These are phyloP conservation scores for Paecilomyces sp. DNA, from an alignment of 2,329 filamentous ascomycete genomes.

Conservation along the genomic window DNA sequence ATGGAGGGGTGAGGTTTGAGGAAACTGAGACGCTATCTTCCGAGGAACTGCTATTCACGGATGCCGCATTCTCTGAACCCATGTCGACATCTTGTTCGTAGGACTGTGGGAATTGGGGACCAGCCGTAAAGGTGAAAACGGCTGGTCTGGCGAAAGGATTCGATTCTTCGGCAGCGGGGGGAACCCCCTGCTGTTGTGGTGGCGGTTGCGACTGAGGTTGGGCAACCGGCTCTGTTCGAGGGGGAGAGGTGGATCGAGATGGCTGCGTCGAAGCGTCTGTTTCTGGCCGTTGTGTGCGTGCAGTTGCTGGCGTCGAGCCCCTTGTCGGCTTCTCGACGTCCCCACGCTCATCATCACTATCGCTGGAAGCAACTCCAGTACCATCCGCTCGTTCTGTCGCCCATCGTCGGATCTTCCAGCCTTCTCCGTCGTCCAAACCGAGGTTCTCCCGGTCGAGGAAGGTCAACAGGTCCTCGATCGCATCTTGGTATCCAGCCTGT, in stretches of 20 bases:
- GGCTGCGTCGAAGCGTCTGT: slow-evolving; percentile 18
- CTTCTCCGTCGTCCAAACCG: slow-evolving; percentile 73
- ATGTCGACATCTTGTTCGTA: slow-evolving; percentile 37
- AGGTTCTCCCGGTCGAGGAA: slow-evolving; percentile 80
- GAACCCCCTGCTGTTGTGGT: slow-evolving; percentile 6
- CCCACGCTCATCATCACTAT: slow-evolving; percentile 38
- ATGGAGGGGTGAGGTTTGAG: slow-evolving; percentile 11
- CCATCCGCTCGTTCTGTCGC: slow-evolving; percentile 42
- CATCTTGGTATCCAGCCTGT: slow-evolving; percentile 84
- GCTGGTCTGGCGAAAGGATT: slow-evolving; percentile 21
- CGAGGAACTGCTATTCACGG: slow-evolving; percentile 17
- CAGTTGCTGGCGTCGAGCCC: slow-evolving; percentile 26
- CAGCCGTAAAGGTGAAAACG: slow-evolving; percentile 38
- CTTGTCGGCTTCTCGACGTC: slow-evolving; percentile 30
- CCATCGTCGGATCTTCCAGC: slow-evolving; percentile 58
- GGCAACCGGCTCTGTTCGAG: slow-evolving; percentile 17
- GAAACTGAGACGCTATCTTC: slow-evolving; percentile 11
- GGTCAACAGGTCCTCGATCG: slow-evolving; percentile 77
- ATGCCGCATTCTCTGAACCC: slow-evolving; percentile 29
- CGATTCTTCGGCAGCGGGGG: slow-evolving; percentile 14
- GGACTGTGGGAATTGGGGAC: slow-evolving; percentile 29
- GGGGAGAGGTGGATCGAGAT: slow-evolving; percentile 21
- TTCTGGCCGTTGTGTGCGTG: slow-evolving; percentile 25
- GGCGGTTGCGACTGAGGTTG: slow-evolving; percentile 12
- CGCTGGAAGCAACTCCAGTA: slow-evolving; percentile 26